phyloP scores from a whole-genome alignment of 306 rosid species.

The Ammopiptanthus mongolicus region DNA sequence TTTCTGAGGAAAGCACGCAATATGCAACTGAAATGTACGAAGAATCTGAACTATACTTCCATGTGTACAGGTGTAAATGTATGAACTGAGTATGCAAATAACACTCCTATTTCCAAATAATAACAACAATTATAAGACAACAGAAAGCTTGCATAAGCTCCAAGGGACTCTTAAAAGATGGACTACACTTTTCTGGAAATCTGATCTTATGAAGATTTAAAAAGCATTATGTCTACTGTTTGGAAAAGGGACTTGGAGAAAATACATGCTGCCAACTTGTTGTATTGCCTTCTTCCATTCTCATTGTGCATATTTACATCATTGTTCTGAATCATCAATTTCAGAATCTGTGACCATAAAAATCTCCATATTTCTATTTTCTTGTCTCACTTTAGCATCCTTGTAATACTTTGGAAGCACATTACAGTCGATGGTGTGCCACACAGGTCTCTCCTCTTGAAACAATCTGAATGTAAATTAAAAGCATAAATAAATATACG shows the following conservation, averaged over 20 bases:
- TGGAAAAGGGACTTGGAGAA: background rate
- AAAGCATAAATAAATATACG: background rate
- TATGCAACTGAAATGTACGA: background rate
- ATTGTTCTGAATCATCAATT: constrained; percentile 43
- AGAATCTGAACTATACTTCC: background rate
- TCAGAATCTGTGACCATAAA: constrained; percentile 53
- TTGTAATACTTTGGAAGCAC: constrained; percentile 57
- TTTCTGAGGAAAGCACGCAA: background rate
- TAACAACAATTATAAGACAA: too few relatives aligned
- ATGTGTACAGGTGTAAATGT: background rate
- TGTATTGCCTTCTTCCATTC: background rate
- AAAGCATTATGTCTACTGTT: constrained; percentile 9
- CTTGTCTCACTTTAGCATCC: constrained; percentile 40
- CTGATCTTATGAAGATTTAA: background rate
- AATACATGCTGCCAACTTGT: constrained; percentile 1
- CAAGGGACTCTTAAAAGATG: background rate
- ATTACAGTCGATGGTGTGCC: constrained; percentile 81
- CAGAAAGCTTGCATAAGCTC: background rate
- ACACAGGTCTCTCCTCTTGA: constrained; percentile 87
- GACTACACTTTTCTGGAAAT: background rate
- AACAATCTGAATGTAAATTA: constrained; percentile 54
- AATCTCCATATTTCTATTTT: constrained; percentile 31
- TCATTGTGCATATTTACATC: constrained; percentile 22
- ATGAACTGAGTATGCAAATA: background rate
- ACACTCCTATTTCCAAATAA: too few relatives aligned